A percentile compares a stretch with the other conserved stretches of the same genome.
Conservation (phyloP, 1,139 yeast genomes). For the Yamadazyma taylorii region DNA sequence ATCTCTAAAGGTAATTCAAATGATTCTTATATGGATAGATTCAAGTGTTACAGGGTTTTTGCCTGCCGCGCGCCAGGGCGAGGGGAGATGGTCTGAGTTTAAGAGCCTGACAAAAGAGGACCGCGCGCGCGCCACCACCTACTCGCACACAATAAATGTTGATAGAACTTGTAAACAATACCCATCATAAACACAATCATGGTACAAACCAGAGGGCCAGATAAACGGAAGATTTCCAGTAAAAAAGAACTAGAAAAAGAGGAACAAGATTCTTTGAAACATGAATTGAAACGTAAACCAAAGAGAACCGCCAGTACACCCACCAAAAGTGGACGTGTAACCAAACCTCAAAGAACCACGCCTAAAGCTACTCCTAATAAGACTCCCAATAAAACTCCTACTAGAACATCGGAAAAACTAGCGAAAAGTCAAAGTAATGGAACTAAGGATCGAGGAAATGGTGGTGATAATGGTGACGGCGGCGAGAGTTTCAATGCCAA, state of each 20-base stretch:
- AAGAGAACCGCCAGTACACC: background rate
- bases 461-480: background rate
- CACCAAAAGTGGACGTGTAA: slow-evolving; percentile 1
- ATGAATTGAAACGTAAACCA: slow-evolving; percentile 2
- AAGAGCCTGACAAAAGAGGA: too few relatives aligned
- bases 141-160: too few relatives aligned
- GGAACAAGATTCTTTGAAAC: background rate
- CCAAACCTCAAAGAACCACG: slow-evolving; percentile 1
- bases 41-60: too few relatives aligned
- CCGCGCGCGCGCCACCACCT: too few relatives aligned
- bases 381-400: slow-evolving; percentile 4
- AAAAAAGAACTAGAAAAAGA: slow-evolving; percentile 1
- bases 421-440: background rate
- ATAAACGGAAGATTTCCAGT: slow-evolving; percentile 9
- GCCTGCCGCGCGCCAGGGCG: background rate
- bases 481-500: slow-evolving; percentile 3
- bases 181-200: slow-evolving; percentile 6
- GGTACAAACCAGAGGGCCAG: slow-evolving; percentile 18
- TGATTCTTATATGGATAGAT: too few relatives aligned
- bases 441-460: background rate
- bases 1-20: too few relatives aligned
- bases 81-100: too few relatives aligned
- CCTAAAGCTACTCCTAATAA: slow-evolving; percentile 5
- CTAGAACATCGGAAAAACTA: background rate
- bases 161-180: background rate